A percentile compares a stretch with the other conserved stretches of the same genome.
These are phyloP conservation scores for Vigna reflexopilosa DNA, from an alignment of 306 rosid genomes.

Conservation along the genomic window DNA sequence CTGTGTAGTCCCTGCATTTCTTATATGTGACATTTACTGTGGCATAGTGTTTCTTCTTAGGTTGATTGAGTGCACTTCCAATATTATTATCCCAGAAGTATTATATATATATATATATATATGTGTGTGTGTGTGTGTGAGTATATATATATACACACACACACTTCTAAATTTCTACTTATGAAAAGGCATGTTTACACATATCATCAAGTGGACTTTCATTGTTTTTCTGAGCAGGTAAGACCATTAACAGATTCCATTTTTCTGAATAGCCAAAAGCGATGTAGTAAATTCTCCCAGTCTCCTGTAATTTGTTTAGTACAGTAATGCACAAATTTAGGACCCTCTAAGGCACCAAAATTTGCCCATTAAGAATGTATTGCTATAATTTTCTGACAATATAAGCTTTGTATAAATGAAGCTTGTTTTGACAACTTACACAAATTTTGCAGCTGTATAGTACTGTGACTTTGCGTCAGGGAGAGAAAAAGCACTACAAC, in stretches of 20 bases:
- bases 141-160: background rate
- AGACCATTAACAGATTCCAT: background rate
- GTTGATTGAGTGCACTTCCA: background rate
- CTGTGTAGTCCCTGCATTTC: background rate
- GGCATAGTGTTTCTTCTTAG: slow-evolving; percentile 10
- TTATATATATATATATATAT: background rate
- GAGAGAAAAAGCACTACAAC: slow-evolving; percentile 98
- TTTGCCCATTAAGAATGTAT: background rate
- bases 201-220: background rate
- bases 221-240: background rate
- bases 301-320: slow-evolving; percentile 1
- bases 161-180: background rate
- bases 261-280: no score
- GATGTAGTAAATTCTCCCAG: background rate
- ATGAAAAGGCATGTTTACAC: background rate
- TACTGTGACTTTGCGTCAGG: slow-evolving; percentile 95
- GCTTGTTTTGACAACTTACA: slow-evolving; percentile 13
- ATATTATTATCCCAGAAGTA: background rate
- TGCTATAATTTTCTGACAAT: background rate
- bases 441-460: slow-evolving; percentile 76
- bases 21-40: slow-evolving; percentile 6
- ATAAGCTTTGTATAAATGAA: background rate
- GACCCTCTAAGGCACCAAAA: background rate
- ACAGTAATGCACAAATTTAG: background rate
- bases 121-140: no score